Evolutionary conservation across 441 rosid genomes (phyloP).

Genomic region (Adansonia rubrostipa): DNA sequence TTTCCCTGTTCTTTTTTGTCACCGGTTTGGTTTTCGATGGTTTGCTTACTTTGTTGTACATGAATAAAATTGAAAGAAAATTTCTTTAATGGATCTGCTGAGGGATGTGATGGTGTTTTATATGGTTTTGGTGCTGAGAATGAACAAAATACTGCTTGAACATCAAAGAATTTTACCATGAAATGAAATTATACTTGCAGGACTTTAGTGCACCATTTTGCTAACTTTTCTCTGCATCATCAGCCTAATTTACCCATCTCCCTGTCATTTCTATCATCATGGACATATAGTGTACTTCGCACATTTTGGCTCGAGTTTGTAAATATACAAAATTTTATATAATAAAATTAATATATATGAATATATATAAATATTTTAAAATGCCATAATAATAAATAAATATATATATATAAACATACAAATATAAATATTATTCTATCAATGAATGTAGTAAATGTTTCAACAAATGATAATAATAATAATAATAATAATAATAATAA

Average conservation of each 20-base stretch:
- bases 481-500: background rate
- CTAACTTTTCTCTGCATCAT: background rate
- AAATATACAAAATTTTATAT: no score
- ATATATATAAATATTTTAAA: no score
- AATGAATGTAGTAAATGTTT: no score
- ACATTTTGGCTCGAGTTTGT: no score
- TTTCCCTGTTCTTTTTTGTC: constrained; percentile 58
- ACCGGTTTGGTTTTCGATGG: constrained; percentile 85
- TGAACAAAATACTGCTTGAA: constrained; percentile 27
- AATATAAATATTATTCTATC: no score
- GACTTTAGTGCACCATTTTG: background rate
- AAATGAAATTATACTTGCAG: background rate
- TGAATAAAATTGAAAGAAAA: constrained; percentile 64
- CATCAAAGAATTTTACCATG: constrained; percentile 7
- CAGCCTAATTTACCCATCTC: background rate
- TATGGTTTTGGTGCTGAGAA: constrained; percentile 57
- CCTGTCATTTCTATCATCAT: background rate
- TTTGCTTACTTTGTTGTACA: constrained; percentile 62
- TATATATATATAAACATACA: no score
- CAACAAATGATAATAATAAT: no score
- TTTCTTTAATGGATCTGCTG: constrained; percentile 52
- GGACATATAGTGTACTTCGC: background rate
- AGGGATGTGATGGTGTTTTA: constrained; percentile 63
- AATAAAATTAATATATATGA: no score
- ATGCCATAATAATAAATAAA: no score